These are phyloP conservation scores for Nicotiana obtusifolia DNA, from an alignment of 257 asterid species.

Conservation along the genomic window DNA sequence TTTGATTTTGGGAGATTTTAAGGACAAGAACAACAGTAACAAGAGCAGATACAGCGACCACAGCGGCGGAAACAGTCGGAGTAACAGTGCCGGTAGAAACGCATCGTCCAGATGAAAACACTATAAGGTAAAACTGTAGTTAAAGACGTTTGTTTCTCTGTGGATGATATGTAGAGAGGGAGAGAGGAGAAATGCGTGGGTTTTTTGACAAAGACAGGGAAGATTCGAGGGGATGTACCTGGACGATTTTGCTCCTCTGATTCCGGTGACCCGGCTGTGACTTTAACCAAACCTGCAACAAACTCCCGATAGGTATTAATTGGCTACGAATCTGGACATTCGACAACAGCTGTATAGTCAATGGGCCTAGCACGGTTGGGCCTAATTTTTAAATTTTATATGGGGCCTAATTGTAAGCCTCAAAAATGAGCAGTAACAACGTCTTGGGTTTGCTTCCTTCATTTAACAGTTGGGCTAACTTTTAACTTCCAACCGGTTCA, in stretches of 20 bases:
- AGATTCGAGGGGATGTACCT: constrained; percentile 24
- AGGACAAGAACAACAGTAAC: constrained; percentile 18
- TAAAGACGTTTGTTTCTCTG: neutral
- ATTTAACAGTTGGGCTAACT: too few relatives aligned
- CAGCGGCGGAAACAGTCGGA: constrained; percentile 11
- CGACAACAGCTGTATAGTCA: neutral
- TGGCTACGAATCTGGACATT: neutral
- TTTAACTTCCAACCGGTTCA: too few relatives aligned
- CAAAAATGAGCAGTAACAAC: too few relatives aligned
- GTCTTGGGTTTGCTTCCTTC: too few relatives aligned
- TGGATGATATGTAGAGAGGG: constrained; percentile 3
- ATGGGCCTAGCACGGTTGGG: neutral
- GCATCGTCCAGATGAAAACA: constrained; percentile 26
- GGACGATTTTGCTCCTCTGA: constrained; percentile 17
- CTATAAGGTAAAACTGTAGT: neutral
- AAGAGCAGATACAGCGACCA: constrained; percentile 19
- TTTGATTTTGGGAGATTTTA: neutral
- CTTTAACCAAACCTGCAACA: neutral
- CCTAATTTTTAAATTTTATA: neutral
- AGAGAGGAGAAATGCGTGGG: constrained; percentile 19
- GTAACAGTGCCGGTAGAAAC: constrained; percentile 1
- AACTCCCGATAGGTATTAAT: neutral
- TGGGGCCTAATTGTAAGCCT: neutral
- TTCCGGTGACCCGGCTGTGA: neutral
- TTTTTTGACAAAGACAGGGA: constrained; percentile 31